These are phyloP conservation scores for Pleurostoma richardsiae DNA, from an alignment of 2,329 filamentous ascomycete genomes.

Conservation along the genomic window DNA sequence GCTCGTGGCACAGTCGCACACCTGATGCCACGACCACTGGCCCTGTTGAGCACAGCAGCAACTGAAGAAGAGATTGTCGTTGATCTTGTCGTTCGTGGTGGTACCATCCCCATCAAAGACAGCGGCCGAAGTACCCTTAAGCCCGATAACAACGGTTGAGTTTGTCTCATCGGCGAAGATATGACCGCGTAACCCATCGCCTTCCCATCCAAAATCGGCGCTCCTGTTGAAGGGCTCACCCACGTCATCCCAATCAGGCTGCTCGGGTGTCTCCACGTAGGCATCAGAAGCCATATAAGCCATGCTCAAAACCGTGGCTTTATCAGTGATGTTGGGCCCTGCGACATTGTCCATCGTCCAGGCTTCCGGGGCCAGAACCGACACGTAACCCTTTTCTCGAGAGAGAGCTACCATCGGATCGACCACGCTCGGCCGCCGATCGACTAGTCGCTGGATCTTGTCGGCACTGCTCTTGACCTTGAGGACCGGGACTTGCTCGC, in stretches of 20 bases:
- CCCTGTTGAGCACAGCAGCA: slow-evolving; percentile 96
- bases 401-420: slow-evolving; percentile 74
- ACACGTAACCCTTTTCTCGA: slow-evolving; percentile 61
- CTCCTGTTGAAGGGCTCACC: slow-evolving; percentile 77
- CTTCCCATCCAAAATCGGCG: slow-evolving; percentile 87
- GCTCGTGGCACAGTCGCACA: slow-evolving; percentile 85
- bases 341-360: slow-evolving; percentile 79
- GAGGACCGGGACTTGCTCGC: slow-evolving; percentile 47
- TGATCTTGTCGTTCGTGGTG: slow-evolving; percentile 94
- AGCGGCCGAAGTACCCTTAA: slow-evolving; percentile 87
- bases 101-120: slow-evolving; percentile 97
- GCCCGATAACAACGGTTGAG: slow-evolving; percentile 79
- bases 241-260: slow-evolving; percentile 79
- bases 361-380: slow-evolving; percentile 63
- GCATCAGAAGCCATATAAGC: slow-evolving; percentile 87
- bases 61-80: slow-evolving; percentile 96
- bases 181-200: slow-evolving; percentile 84
- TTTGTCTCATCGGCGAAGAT: slow-evolving; percentile 86
- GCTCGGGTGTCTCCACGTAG: slow-evolving; percentile 69
- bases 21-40: slow-evolving; percentile 82
- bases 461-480: slow-evolving; percentile 58
- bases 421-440: slow-evolving; percentile 71
- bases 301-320: slow-evolving; percentile 75
- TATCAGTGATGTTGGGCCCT: slow-evolving; percentile 80
- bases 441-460: slow-evolving; percentile 74